Evolutionary conservation across 345 rosid species (phyloP), one percentile per base, ranked within the genome.

Genomic region (Hibiscus trionum): DNA sequence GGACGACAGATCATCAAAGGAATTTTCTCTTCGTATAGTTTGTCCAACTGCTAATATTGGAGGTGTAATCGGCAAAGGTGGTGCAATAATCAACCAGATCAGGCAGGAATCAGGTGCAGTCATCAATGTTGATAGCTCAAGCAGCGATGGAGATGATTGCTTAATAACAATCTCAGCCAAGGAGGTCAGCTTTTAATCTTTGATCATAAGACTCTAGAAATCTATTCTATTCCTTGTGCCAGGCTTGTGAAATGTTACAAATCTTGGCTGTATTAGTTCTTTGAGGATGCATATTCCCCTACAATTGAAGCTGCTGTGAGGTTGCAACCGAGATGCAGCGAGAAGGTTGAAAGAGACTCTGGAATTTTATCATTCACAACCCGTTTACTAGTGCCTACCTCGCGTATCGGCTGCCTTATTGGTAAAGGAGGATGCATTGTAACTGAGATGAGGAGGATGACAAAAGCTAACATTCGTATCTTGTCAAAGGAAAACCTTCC

Each of bases 51-150:
- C 80, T 65, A 89, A 91, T 83, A 87, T 96, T 75, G 96, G 97
- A 71, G 91, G 90, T 71, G 94, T 96, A 56, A 96, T 93, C 70
- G 99, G 99, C 62, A 96, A 91, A 82, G 97, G 99, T 61, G 98
- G 99, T 71, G 77, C 87, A 59, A 80, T 89, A 73, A 92, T 95
- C 79, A 95, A 90, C 76, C 98, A 92, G 85, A 90, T 90, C 74
- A 85, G 98, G 71, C 97, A 90, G 82, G 99, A 95, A 4, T 84
- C 96, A 21, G 85, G 91, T 75, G 99, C 98, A 10, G 82, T 71
- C 31, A 84, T 95, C 58, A 92, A 95, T 82, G 98, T 95, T 81
- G 97, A 95, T 82, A 90, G 98, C 82, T 82, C 96, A 14, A 75
- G 81, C 76, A 76, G 87, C 60, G 96, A 90, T 77, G 97, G 88